Evolutionary conservation across 345 rosid species (phyloP), one percentile per base, ranked within the genome.

Genomic region (Salix exigua): DNA sequence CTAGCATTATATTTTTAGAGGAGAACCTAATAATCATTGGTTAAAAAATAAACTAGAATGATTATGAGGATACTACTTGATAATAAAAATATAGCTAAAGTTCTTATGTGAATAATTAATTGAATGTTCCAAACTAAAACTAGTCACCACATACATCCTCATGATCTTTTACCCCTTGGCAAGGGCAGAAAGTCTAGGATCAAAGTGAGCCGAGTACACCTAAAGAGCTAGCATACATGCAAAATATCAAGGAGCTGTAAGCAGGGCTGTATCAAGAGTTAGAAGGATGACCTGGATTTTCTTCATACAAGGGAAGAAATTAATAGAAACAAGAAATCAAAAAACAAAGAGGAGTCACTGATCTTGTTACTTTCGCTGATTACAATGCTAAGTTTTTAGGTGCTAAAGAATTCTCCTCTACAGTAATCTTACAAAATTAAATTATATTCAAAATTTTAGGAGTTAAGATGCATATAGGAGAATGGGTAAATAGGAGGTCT

Each of bases 351-450:
- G 82, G 80, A 73, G 58, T 79, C 73, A 85, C 78, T 75, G 84
- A 76, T 33, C 72, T 81, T 70, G 73, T 70, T 72, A 58, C 60
- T 84, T 83, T 86, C 86, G 81, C 96, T 88, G 80, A 88, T 89
- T 83, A 86, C 93, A 83, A 88, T 88, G 91, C 93, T 91, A 14
- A 40, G 64, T 50, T 68, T 79, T 66, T 79, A 74, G 78, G 78
- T 37, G 58, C 48, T 28, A 44, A 79, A 71, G 69, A 70, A 75
- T 73, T 35, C 19, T 38, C 2, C 10, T 13, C 28, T 3, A 21
- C 42, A 33, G 26, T 18, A 13, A 26, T 13, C 11, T 35, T 38
- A 7, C 11, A 63, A n/a, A n/a, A 70, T 5, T 48, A 38, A 38
- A 38, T 38, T 38, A 38, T 38, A 38, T 38, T 38, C 5, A 33